Conservation (phyloP, 768 basidiomycete species). For the Auricularia sp. region DNA sequence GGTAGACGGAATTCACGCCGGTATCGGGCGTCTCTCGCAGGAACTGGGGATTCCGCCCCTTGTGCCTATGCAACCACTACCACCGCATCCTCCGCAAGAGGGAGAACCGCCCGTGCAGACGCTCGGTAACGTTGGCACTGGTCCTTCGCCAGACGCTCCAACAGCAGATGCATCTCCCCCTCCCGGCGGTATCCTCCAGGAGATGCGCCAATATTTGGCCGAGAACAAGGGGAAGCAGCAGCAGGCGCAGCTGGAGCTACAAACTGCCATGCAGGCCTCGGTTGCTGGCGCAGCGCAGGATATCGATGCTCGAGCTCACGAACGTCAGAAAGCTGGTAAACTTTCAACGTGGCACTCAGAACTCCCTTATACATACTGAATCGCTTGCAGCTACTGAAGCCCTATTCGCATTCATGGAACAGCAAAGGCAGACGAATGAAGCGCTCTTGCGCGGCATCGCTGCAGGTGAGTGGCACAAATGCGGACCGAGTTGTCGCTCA, state of each 20-base stretch:
- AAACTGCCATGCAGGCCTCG: constrained; percentile 19
- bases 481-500: background rate
- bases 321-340: constrained; percentile 32
- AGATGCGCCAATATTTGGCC: constrained; percentile 5
- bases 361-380: constrained; percentile 2
- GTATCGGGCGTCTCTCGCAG: background rate
- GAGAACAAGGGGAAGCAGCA: background rate
- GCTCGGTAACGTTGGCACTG: background rate
- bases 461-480: constrained; percentile 34
- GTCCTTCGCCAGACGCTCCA: background rate
- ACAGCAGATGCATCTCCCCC: background rate
- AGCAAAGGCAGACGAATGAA: constrained; percentile 66
- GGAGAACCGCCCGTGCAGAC: background rate
- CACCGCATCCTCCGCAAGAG: background rate
- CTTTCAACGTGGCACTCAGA: constrained; percentile 2
- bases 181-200: constrained; percentile 17
- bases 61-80: background rate
- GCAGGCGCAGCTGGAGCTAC: background rate
- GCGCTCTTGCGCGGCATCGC: constrained; percentile 55
- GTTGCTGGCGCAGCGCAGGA: constrained; percentile 33
- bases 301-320: constrained; percentile 28
- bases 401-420: constrained; percentile 52
- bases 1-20: background rate
- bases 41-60: background rate
- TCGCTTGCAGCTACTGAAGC: constrained; percentile 42